Percentiles rank a stretch among this genome's conserved stretches.
phyloP scores from a whole-genome alignment of 1,139 yeast species.

The Suhomyces yuchorum region DNA sequence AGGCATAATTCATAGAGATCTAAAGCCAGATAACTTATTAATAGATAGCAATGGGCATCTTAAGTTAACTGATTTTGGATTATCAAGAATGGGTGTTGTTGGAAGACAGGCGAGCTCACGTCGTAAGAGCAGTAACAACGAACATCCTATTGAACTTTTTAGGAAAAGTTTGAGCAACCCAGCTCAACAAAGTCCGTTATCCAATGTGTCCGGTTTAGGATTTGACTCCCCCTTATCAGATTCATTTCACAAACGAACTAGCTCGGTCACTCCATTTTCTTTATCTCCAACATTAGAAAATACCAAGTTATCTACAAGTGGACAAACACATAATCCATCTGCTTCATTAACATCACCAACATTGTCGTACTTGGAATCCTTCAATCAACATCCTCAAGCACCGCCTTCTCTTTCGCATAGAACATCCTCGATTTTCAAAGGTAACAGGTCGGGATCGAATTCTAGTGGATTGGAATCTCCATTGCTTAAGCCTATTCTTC shows the following conservation, averaged over 20 bases:
- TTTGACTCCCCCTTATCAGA: slow-evolving; percentile 37
- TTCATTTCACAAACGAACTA: slow-evolving; percentile 34
- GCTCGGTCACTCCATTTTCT: slow-evolving; percentile 51
- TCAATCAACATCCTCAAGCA: slow-evolving; percentile 12
- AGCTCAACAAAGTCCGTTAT: slow-evolving; percentile 23
- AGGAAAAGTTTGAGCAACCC: slow-evolving; percentile 31
- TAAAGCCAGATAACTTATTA: slow-evolving; percentile 90
- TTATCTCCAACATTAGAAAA: slow-evolving; percentile 49
- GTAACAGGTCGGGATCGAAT: slow-evolving; percentile 31
- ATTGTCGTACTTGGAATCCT: slow-evolving; percentile 18
- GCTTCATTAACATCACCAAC: slow-evolving; percentile 18
- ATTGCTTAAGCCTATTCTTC: slow-evolving; percentile 46
- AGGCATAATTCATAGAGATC: slow-evolving; percentile 92
- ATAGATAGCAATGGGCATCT: slow-evolving; percentile 87
- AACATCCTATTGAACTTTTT: slow-evolving; percentile 47
- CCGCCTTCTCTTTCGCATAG: slow-evolving; percentile 20
- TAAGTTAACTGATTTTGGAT: slow-evolving; percentile 92
- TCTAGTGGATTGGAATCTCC: slow-evolving; percentile 54
- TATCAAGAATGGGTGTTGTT: slow-evolving; percentile 85
- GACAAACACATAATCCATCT: slow-evolving; percentile 16
- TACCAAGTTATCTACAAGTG: slow-evolving; percentile 21
- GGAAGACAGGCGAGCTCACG: slow-evolving; percentile 66
- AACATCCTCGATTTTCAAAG: slow-evolving; percentile 16
- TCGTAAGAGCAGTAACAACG: slow-evolving; percentile 48
- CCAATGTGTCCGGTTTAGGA: slow-evolving; percentile 21